Conservation (phyloP, 805 yeast genomes). For the Cyberlindnera veronae region DNA sequence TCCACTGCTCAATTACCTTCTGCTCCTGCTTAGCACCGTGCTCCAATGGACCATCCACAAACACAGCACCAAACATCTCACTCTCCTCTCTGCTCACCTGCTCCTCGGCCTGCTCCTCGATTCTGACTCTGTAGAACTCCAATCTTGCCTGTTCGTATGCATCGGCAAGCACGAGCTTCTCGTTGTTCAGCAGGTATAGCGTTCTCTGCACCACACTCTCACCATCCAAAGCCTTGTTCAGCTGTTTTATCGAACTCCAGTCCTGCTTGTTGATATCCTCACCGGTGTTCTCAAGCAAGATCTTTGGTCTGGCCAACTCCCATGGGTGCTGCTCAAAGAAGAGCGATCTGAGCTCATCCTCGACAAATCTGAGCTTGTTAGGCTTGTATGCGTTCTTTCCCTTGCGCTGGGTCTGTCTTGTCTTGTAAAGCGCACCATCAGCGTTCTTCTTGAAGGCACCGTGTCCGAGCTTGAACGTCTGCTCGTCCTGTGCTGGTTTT, state of each 20-base stretch:
- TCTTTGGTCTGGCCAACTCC: slow-evolving; percentile 92
- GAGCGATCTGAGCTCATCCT: slow-evolving; percentile 77
- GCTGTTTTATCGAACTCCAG: slow-evolving; percentile 79
- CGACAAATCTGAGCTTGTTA: slow-evolving; percentile 31
- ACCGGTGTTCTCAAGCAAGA: slow-evolving; percentile 72
- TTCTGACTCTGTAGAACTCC: slow-evolving; percentile 84
- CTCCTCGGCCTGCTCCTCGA: slow-evolving; percentile 74
- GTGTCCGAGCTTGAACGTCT: slow-evolving; percentile 7
- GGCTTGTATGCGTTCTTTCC: slow-evolving; percentile 16
- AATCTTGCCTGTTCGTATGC: slow-evolving; percentile 85
- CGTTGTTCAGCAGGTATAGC: slow-evolving; percentile 44
- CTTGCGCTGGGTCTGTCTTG: slow-evolving; percentile 23
- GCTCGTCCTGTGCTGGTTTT: slow-evolving; percentile 9
- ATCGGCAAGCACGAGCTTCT: slow-evolving; percentile 36
- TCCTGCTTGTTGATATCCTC: slow-evolving; percentile 51
- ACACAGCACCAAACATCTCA: slow-evolving; percentile 78
- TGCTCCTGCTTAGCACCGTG: slow-evolving; percentile 72
- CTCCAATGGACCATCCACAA: slow-evolving; percentile 57
- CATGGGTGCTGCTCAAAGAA: slow-evolving; percentile 96
- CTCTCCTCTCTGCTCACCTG: slow-evolving; percentile 79
- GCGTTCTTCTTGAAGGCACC: slow-evolving; percentile 17
- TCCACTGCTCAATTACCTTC: slow-evolving; percentile 69
- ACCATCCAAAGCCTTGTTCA: slow-evolving; percentile 76
- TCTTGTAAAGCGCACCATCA: slow-evolving; percentile 29
- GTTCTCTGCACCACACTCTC: slow-evolving; percentile 83